Evolutionary conservation across 192 early-diverging fungal genomes (phyloP).

Genomic region (Umbelopsis sp.): DNA sequence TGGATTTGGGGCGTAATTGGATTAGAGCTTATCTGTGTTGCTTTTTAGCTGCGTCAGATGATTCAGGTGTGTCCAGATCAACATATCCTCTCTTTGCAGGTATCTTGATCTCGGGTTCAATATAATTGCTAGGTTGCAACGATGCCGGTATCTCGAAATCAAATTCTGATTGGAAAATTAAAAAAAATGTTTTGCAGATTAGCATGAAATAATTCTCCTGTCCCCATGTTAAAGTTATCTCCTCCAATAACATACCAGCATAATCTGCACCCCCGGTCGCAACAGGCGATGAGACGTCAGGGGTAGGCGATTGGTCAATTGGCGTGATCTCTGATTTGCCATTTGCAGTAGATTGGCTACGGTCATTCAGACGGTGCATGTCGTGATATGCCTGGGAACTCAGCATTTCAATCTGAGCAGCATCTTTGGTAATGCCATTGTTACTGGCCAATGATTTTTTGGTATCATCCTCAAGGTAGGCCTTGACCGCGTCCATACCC

Average conservation of each 20-base stretch:
- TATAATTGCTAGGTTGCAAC: not conserved
- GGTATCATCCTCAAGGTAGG: constrained; percentile 37
- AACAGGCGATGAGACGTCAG: constrained; percentile 11
- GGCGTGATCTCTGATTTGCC: not conserved
- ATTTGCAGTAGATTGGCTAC: not conserved
- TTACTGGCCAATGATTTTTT: constrained; percentile 31
- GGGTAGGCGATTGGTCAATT: not conserved
- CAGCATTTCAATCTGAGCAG: constrained; percentile 45
- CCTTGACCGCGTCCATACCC: constrained; percentile 39
- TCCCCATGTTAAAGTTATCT: not conserved
- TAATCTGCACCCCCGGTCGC: constrained; percentile 18
- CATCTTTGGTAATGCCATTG: constrained; percentile 41
- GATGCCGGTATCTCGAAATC: constrained; percentile 30
- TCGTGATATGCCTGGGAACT: constrained; percentile 40
- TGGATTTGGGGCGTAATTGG: not conserved
- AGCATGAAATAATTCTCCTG: not conserved
- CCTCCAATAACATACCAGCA: constrained; percentile 21
- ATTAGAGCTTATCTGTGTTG: constrained; percentile 4
- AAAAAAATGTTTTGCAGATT: not conserved
- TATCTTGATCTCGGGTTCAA: constrained; percentile 5
- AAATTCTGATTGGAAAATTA: constrained; percentile 1
- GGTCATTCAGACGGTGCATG: not conserved
- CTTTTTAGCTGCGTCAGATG: constrained; percentile 22
- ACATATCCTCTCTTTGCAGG: constrained; percentile 13
- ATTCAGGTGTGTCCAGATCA: constrained; percentile 17